phyloP scores from a whole-genome alignment of 2,329 filamentous ascomycete species.

The Fusarium pseudocircinatum region DNA sequence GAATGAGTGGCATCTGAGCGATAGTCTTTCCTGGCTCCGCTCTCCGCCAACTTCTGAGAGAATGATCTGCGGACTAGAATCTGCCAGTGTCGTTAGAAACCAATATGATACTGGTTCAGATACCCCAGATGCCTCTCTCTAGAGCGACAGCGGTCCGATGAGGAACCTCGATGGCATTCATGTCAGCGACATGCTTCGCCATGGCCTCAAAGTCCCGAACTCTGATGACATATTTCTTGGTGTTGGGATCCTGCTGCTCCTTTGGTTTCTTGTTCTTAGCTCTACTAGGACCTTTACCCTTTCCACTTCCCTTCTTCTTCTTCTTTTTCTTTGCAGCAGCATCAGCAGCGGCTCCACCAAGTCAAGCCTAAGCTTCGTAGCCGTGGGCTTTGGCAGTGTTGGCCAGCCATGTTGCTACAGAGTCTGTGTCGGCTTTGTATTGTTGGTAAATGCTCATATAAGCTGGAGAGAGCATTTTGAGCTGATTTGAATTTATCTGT shows the following conservation, averaged over 20 bases:
- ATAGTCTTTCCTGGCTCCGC: neutral
- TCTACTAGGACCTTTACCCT: neutral
- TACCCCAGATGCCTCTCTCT: slow-evolving; percentile 29
- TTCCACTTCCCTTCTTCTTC: slow-evolving; percentile 7
- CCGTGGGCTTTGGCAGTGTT: slow-evolving; percentile 27
- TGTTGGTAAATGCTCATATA: slow-evolving; percentile 20
- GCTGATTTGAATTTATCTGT: too few relatives aligned
- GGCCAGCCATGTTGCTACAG: slow-evolving; percentile 27
- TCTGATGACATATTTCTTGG: slow-evolving; percentile 6
- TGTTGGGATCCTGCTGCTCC: neutral
- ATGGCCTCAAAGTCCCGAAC: slow-evolving; percentile 34
- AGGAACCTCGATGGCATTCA: slow-evolving; percentile 18
- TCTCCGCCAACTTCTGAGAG: neutral
- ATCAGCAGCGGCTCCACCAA: neutral
- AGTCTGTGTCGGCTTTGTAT: slow-evolving; percentile 37
- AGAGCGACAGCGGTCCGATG: slow-evolving; percentile 12
- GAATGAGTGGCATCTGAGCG: slow-evolving; percentile 18
- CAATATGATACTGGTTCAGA: too few relatives aligned
- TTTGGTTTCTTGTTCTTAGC: neutral
- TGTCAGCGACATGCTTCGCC: slow-evolving; percentile 20
- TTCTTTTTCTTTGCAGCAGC: neutral
- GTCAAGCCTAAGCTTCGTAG: neutral
- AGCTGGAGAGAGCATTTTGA: neutral
- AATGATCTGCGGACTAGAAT: slow-evolving; percentile 30
- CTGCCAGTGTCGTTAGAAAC: too few relatives aligned